Conservation (phyloP, 768 basidiomycete genomes). For the Galerina sulciceps region DNA sequence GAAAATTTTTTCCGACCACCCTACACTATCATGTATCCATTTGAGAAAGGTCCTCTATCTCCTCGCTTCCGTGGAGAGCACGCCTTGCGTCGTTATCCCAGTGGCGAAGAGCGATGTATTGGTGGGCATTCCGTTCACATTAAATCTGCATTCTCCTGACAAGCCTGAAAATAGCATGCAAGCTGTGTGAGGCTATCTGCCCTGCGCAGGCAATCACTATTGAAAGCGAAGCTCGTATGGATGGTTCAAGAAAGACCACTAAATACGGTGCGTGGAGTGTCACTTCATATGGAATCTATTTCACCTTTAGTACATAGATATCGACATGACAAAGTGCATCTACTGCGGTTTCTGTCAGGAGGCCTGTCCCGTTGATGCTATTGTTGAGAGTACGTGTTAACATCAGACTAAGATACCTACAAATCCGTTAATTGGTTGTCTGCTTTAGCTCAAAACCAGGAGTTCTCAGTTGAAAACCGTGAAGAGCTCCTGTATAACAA, state of each 20-base stretch:
- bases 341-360: conserved; percentile 99
- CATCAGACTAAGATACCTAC: conserved; percentile 3
- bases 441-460: conserved; percentile 88
- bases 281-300: conserved; percentile 4
- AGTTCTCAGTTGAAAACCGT: conserved; percentile 96
- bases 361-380: conserved; percentile 98
- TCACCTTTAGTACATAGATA: conserved; percentile 74
- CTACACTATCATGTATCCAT: conserved; percentile 98
- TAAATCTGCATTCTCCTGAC: neutral
- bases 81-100: conserved; percentile 94
- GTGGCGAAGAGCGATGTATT: conserved; percentile 98
- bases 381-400: conserved; percentile 87
- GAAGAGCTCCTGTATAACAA: conserved; percentile 99
- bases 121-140: conserved; percentile 55
- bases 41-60: conserved; percentile 96
- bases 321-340: conserved; percentile 99
- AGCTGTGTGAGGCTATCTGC: conserved; percentile 98
- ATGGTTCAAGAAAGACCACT: conserved; percentile 95
- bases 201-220: conserved; percentile 99
- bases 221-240: conserved; percentile 94
- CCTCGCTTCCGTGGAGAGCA: conserved; percentile 99
- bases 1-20: conserved; percentile 93
- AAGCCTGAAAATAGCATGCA: conserved; percentile 71
- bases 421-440: conserved; percentile 7
- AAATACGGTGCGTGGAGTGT: conserved; percentile 77